A percentile compares a stretch with the other conserved stretches of the same genome.
Conservation (phyloP, 2,329 filamentous ascomycete genomes). For the Blumeriella jaapii region DNA sequence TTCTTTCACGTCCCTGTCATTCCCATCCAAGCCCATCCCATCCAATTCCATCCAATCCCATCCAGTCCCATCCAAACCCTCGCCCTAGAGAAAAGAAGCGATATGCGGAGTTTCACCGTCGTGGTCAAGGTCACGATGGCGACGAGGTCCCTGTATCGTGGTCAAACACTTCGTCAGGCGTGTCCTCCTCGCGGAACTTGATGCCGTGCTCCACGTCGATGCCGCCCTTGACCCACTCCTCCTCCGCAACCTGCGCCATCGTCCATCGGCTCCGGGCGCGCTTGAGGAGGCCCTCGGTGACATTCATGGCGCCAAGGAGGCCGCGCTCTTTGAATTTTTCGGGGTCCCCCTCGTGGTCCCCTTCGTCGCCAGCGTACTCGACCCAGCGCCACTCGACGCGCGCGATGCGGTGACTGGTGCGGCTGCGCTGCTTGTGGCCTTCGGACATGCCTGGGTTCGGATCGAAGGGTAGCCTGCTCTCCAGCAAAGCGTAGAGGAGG, state of each 20-base stretch:
- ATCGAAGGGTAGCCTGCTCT: conserved; percentile 88
- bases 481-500: conserved; percentile 82
- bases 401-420: conserved; percentile 88
- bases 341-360: conserved; percentile 65
- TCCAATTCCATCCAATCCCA: no score
- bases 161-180: conserved; percentile 18
- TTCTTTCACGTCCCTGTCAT: no score
- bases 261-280: conserved; percentile 69
- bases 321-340: conserved; percentile 50
- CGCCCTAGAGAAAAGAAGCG: not conserved
- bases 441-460: conserved; percentile 72
- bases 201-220: conserved; percentile 56
- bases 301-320: conserved; percentile 63
- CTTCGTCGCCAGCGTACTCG: conserved; percentile 70
- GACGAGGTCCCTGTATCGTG: not conserved
- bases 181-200: conserved; percentile 43
- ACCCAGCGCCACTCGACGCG: conserved; percentile 94
- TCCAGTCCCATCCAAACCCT: no score
- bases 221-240: conserved; percentile 66
- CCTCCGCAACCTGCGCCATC: conserved; percentile 59
- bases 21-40: no score
- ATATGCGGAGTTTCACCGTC: no score
- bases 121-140: conserved; percentile 3
- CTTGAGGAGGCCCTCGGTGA: conserved; percentile 76
- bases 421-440: conserved; percentile 61